Conservation (phyloP, 169 alveolate genomes). For the Blepharisma undulans region DNA sequence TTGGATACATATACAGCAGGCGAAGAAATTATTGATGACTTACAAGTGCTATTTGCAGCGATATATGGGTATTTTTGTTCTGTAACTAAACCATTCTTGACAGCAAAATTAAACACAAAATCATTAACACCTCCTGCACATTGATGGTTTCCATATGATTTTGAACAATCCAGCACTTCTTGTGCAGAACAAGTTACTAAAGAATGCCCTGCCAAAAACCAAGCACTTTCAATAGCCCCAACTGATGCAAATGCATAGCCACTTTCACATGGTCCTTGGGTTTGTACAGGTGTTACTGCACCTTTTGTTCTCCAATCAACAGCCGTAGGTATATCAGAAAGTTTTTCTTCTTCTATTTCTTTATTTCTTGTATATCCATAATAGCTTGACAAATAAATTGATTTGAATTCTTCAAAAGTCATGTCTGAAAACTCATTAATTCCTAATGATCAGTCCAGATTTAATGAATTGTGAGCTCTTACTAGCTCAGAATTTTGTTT, state of each 20-base stretch:
- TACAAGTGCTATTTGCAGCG: constrained; percentile 63
- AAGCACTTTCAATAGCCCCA: constrained; percentile 45
- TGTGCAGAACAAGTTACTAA: constrained; percentile 65
- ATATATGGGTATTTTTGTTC: constrained; percentile 77
- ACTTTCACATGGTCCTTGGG: constrained; percentile 59
- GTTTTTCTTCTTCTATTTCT: not conserved
- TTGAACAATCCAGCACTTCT: constrained; percentile 72
- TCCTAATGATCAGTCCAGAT: not conserved
- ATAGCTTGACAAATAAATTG: not conserved
- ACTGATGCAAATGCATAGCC: constrained; percentile 64
- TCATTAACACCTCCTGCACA: constrained; percentile 82
- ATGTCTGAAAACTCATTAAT: constrained; percentile 14
- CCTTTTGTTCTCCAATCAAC: constrained; percentile 61
- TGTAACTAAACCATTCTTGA: constrained; percentile 55
- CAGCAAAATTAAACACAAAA: constrained; percentile 59
- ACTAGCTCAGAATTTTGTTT: not conserved
- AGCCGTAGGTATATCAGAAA: constrained; percentile 11
- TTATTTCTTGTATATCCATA: not conserved
- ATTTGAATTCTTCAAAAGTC: constrained; percentile 23
- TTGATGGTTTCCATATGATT: constrained; percentile 57
- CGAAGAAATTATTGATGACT: not conserved
- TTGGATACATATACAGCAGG: not conserved
- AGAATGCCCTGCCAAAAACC: constrained; percentile 28
- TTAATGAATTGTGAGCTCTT: not conserved
- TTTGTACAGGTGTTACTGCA: constrained; percentile 59